A percentile compares a stretch with the other conserved stretches of the same genome.
These are phyloP conservation scores for Cladosporium sp. DNA, from an alignment of 2,329 filamentous ascomycete genomes.

Conservation along the genomic window DNA sequence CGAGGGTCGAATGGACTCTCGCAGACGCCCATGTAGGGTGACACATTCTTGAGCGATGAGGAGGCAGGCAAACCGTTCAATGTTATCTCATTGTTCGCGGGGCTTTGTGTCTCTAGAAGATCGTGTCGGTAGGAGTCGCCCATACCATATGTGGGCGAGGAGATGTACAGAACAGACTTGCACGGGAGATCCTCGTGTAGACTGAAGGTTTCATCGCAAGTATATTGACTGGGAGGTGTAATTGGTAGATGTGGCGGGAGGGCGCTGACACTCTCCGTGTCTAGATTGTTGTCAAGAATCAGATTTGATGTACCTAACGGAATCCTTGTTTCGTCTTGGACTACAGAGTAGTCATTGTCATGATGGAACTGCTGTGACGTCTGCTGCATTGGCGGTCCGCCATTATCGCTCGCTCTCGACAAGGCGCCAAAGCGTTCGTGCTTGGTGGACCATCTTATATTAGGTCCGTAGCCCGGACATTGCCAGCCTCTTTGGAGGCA, in stretches of 20 bases:
- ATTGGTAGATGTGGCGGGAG: background rate
- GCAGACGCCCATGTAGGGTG: background rate
- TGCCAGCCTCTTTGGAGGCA: slow-evolving; percentile 6
- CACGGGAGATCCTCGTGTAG: background rate
- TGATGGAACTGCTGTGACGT: background rate
- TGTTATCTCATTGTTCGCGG: no score
- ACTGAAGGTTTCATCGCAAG: background rate
- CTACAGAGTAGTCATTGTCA: no score
- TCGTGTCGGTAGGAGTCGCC: no score
- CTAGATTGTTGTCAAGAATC: no score
- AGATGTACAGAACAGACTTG: background rate
- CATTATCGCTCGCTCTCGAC: background rate
- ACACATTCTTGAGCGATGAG: no score
- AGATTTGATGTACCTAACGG: no score
- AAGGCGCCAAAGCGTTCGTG: slow-evolving; percentile 9
- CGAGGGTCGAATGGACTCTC: background rate
- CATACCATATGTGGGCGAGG: no score
- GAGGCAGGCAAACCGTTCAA: background rate
- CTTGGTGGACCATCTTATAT: slow-evolving; percentile 14
- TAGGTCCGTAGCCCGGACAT: slow-evolving; percentile 13
- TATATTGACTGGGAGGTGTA: background rate
- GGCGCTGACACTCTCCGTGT: background rate
- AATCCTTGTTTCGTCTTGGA: no score
- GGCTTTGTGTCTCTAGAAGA: background rate
- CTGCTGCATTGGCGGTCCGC: background rate